Evolutionary conservation across 164 flowering plant species (phyloP).

Genomic region (Magnolia sinica): DNA sequence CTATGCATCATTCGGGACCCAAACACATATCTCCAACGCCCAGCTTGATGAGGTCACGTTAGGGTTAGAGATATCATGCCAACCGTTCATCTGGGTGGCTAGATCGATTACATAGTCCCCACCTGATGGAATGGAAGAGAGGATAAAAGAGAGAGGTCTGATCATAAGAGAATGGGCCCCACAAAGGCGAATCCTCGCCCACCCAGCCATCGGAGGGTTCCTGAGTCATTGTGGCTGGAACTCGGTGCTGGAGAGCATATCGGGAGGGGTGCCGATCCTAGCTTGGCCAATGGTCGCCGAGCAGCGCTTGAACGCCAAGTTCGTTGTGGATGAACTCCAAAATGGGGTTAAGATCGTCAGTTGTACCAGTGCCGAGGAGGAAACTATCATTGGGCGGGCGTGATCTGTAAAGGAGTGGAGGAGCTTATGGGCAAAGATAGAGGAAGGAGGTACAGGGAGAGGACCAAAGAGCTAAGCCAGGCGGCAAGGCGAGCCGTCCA

Average conservation of each 20-base stretch:
- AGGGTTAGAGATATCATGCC: constrained; percentile 4
- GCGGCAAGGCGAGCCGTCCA: constrained; percentile 17
- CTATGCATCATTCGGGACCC: neutral
- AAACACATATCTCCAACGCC: neutral
- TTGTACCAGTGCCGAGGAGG: neutral
- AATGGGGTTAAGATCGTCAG: constrained; percentile 15
- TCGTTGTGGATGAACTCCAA: constrained; percentile 27
- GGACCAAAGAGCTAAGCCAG: constrained; percentile 12
- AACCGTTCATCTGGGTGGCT: neutral
- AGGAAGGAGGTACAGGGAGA: constrained; percentile 13
- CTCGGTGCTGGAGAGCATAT: constrained; percentile 35
- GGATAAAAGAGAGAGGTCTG: constrained; percentile 25
- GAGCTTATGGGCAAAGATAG: constrained; percentile 26
- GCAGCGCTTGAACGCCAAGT: constrained; percentile 33
- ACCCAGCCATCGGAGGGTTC: constrained; percentile 34
- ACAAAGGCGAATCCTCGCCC: constrained; percentile 24
- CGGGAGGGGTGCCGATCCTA: constrained; percentile 32
- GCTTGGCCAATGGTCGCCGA: constrained; percentile 45
- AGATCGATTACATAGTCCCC: constrained; percentile 7
- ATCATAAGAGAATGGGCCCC: constrained; percentile 31
- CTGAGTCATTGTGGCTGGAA: constrained; percentile 51
- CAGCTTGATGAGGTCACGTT: neutral
- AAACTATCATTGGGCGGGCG: neutral
- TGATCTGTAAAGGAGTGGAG: constrained; percentile 16
- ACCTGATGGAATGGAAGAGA: constrained; percentile 17